phyloP scores from a whole-genome alignment of 2,329 filamentous ascomycete genomes.

The Fusarium sp. region DNA sequence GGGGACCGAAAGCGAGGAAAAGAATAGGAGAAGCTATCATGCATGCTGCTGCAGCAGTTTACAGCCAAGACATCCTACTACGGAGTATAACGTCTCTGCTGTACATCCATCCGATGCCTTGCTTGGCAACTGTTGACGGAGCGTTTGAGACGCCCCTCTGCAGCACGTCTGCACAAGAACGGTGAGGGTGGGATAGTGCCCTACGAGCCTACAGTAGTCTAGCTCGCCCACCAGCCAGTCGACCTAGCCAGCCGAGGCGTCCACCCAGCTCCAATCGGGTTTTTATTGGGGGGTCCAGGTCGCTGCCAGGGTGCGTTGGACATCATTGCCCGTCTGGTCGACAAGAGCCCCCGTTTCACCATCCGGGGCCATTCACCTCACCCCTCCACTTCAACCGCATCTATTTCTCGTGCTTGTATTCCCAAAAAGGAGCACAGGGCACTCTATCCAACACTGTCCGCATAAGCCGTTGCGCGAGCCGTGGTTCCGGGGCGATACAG shows the following conservation, averaged over 20 bases:
- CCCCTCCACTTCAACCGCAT: background rate
- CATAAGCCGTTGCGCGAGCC: constrained; percentile 27
- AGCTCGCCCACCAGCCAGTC: too few relatives aligned
- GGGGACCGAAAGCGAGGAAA: background rate
- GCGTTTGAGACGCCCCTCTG: constrained; percentile 34
- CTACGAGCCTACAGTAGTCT: too few relatives aligned
- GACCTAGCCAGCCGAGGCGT: constrained; percentile 18
- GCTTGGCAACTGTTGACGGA: constrained; percentile 15
- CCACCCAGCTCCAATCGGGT: constrained; percentile 40
- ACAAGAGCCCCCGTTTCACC: constrained; percentile 5
- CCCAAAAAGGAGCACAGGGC: constrained; percentile 24
- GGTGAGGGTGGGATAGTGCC: constrained; percentile 36
- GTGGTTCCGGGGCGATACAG: constrained; percentile 23
- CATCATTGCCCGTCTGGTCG: constrained; percentile 4
- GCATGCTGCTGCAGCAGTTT: constrained; percentile 18
- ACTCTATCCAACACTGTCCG: constrained; percentile 34
- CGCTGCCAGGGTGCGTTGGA: constrained; percentile 11
- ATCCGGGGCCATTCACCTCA: background rate
- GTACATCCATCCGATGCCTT: background rate
- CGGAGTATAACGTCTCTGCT: background rate
- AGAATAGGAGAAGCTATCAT: background rate
- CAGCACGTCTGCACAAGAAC: constrained; percentile 44
- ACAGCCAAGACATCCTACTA: background rate
- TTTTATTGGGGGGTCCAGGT: constrained; percentile 25
- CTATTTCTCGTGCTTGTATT: constrained; percentile 14